Conservation (phyloP, 1,284 basidiomycete genomes). For the Melampsora abietis-canadensis region DNA sequence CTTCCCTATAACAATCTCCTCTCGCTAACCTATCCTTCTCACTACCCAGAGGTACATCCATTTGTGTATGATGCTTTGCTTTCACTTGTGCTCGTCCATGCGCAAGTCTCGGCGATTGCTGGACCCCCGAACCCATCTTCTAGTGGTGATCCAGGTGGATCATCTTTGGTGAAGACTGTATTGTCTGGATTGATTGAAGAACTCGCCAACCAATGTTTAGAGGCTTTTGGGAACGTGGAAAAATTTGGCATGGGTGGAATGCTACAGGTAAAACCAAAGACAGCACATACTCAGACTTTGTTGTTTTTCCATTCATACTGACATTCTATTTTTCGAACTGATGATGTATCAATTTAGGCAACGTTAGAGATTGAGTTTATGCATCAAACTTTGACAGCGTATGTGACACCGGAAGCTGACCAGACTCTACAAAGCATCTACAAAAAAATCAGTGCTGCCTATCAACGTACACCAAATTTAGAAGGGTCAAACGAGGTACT, state of each 20-base stretch:
- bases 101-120: slow-evolving; percentile 77
- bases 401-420: slow-evolving; percentile 75
- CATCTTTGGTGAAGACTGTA: slow-evolving; percentile 69
- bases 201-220: slow-evolving; percentile 74
- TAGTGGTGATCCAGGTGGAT: slow-evolving; percentile 6
- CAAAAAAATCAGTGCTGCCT: slow-evolving; percentile 87
- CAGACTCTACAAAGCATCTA: slow-evolving; percentile 83
- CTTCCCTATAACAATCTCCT: no score
- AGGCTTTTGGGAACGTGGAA: slow-evolving; percentile 77
- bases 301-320: no score
- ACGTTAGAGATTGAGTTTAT: slow-evolving; percentile 76
- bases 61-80: slow-evolving; percentile 90
- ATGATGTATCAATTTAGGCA: no score
- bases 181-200: slow-evolving; percentile 77
- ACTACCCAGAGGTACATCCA: slow-evolving; percentile 72
- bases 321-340: no score
- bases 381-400: slow-evolving; percentile 86
- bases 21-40: no score
- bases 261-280: slow-evolving; percentile 67
- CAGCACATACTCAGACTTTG: no score
- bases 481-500: slow-evolving; percentile 60
- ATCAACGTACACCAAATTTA: slow-evolving; percentile 66
- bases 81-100: slow-evolving; percentile 84
- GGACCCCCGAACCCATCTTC: slow-evolving; percentile 55
- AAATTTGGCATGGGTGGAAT: slow-evolving; percentile 97